Evolutionary conservation across 106 monocot species (phyloP).

Genomic region (Narthecium ossifragum): DNA sequence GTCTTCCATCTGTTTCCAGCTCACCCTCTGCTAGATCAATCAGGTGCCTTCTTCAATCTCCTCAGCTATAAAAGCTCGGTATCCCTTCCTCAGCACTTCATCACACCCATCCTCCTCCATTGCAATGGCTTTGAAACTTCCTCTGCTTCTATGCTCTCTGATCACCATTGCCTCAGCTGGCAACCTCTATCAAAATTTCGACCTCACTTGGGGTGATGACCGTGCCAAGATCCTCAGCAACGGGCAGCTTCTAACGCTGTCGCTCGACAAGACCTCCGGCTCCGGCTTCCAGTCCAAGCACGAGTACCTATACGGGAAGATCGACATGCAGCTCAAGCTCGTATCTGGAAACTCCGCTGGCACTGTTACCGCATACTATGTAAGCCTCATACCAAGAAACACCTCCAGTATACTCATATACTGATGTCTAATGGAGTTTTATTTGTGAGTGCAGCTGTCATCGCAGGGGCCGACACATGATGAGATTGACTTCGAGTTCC

Average conservation of each 20-base stretch:
- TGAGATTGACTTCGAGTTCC: slow-evolving; percentile 21
- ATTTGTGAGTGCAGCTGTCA: slow-evolving; percentile 8
- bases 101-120: neutral
- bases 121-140: neutral
- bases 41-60: neutral
- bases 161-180: neutral
- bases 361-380: slow-evolving; percentile 28
- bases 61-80: neutral
- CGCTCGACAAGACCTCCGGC: slow-evolving; percentile 16
- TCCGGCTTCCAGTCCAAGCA: slow-evolving; percentile 22
- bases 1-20: slow-evolving; percentile 2
- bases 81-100: too few relatives aligned
- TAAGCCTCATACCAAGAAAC: too few relatives aligned
- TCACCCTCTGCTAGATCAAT: neutral
- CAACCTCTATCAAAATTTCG: slow-evolving; percentile 6
- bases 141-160: neutral
- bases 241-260: slow-evolving; percentile 9
- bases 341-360: slow-evolving; percentile 26
- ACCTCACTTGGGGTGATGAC: slow-evolving; percentile 17
- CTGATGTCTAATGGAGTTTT: too few relatives aligned
- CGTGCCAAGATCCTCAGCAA: neutral
- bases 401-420: too few relatives aligned
- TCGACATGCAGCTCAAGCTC: slow-evolving; percentile 28
- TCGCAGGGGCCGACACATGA: slow-evolving; percentile 8
- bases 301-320: slow-evolving; percentile 16